phyloP scores from a whole-genome alignment of 495 filamentous ascomycete species.

The Neurospora intermedia region DNA sequence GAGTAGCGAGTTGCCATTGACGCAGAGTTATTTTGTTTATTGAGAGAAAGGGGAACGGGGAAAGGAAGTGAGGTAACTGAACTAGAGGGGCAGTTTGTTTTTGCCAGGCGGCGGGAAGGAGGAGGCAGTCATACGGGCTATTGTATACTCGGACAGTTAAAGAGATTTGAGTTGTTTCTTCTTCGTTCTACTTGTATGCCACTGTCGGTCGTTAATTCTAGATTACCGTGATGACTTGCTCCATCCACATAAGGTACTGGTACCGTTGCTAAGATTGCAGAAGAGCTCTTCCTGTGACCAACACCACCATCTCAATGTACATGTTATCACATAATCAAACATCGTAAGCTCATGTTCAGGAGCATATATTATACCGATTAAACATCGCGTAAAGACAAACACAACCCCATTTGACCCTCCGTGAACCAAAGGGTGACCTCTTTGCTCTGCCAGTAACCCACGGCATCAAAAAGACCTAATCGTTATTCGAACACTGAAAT shows the following conservation, averaged over 20 bases:
- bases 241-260: background rate
- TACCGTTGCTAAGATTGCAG: background rate
- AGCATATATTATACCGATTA: background rate
- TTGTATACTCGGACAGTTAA: background rate
- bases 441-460: background rate
- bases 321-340: background rate
- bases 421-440: background rate
- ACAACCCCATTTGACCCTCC: background rate
- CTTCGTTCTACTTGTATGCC: background rate
- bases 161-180: background rate
- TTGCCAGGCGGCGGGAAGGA: background rate
- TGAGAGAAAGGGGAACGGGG: slow-evolving; percentile 20
- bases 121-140: background rate
- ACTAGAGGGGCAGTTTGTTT: background rate
- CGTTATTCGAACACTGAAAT: background rate
- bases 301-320: background rate
- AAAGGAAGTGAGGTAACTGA: background rate
- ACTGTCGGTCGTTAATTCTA: background rate
- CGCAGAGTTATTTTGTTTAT: slow-evolving; percentile 74
- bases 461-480: background rate
- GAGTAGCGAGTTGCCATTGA: slow-evolving; percentile 59
- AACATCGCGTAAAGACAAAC: background rate
- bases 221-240: background rate
- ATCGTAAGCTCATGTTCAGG: background rate
- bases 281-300: background rate